phyloP scores from a whole-genome alignment of 768 basidiomycete genomes.

The Amanita phalloides region DNA sequence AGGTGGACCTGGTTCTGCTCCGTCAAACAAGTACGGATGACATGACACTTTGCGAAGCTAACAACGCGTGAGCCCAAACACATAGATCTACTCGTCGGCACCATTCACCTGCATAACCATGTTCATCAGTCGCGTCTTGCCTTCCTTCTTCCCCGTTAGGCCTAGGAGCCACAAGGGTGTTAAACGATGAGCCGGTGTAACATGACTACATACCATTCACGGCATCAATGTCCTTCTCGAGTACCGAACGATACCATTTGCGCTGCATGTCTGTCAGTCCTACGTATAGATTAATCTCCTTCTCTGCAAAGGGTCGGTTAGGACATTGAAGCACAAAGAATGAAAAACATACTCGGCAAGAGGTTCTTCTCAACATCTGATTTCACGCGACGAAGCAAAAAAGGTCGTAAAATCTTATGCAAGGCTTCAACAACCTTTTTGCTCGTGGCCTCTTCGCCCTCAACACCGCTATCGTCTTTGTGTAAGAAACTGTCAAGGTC shows the following conservation, averaged over 20 bases:
- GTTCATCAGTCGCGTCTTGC: constrained; percentile 95
- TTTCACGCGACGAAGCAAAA: constrained; percentile 90
- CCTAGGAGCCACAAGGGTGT: constrained; percentile 29
- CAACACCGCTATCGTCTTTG: constrained; percentile 62
- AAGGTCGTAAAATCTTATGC: constrained; percentile 93
- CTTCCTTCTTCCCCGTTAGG: constrained; percentile 94
- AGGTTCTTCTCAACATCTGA: constrained; percentile 94
- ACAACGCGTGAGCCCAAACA: not conserved
- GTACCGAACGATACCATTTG: constrained; percentile 92
- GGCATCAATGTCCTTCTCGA: constrained; percentile 98
- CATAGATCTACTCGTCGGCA: not conserved
- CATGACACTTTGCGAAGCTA: constrained; percentile 80
- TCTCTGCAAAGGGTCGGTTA: constrained; percentile 43
- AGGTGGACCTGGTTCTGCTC: constrained; percentile 97
- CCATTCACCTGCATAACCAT: constrained; percentile 89
- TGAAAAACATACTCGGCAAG: constrained; percentile 54
- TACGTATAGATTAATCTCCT: constrained; percentile 98
- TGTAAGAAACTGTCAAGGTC: constrained; percentile 94
- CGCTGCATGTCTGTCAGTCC: constrained; percentile 96
- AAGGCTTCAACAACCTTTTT: constrained; percentile 93
- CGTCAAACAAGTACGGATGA: constrained; percentile 88
- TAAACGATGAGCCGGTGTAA: not conserved
- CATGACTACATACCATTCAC: constrained; percentile 63
- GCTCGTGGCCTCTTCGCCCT: constrained; percentile 72
- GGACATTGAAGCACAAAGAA: not conserved